phyloP scores from a whole-genome alignment of 768 basidiomycete species.

The Russula lepida region DNA sequence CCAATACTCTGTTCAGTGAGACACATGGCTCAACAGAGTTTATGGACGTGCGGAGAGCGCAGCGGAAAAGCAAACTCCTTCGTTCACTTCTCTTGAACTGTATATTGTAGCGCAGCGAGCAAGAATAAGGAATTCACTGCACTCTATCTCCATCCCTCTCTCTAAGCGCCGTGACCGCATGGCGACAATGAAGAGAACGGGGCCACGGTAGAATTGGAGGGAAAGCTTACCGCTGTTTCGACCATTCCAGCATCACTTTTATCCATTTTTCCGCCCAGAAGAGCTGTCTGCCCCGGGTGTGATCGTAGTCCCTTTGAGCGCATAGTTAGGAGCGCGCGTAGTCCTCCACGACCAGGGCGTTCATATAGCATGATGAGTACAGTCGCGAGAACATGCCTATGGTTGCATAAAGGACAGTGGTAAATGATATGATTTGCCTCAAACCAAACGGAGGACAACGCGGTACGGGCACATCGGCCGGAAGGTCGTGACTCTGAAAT shows the following conservation, averaged over 20 bases:
- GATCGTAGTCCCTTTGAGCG: slow-evolving; percentile 67
- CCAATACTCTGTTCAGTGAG: slow-evolving; percentile 58
- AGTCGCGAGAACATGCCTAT: slow-evolving; percentile 41
- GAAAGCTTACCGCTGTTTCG: slow-evolving; percentile 55
- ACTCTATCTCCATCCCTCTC: too few species aligned
- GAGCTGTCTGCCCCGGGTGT: slow-evolving; percentile 74
- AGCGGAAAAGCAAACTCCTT: slow-evolving; percentile 74
- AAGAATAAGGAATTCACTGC: background rate
- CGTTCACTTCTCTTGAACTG: slow-evolving; percentile 78
- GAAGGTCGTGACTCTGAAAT: too few species aligned
- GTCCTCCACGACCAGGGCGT: slow-evolving; percentile 42
- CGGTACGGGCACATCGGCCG: too few species aligned
- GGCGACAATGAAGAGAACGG: too few species aligned
- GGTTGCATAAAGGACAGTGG: too few species aligned
- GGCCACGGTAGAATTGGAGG: too few species aligned
- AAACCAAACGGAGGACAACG: too few species aligned
- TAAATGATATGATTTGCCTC: too few species aligned
- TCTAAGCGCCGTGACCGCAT: too few species aligned
- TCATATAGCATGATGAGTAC: slow-evolving; percentile 79
- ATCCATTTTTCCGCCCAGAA: slow-evolving; percentile 78
- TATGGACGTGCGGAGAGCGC: slow-evolving; percentile 46
- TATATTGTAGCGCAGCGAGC: background rate
- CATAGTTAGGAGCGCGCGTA: slow-evolving; percentile 79
- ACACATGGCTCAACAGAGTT: slow-evolving; percentile 63
- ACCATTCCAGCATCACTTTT: slow-evolving; percentile 51